phyloP scores from a whole-genome alignment of 768 basidiomycete genomes.

The Termitomyces sp. region DNA sequence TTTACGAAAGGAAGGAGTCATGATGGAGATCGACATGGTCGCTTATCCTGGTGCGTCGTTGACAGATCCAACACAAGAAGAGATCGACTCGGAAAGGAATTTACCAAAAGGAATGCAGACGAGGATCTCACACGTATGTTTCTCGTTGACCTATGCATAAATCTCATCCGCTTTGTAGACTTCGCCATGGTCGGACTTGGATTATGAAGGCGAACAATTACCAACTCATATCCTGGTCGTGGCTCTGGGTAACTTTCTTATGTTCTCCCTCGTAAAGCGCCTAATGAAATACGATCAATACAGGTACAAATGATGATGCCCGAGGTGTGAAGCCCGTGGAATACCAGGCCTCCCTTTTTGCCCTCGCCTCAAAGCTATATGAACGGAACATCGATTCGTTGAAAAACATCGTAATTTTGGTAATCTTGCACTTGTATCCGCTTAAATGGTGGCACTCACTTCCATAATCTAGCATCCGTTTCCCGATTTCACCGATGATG shows the following conservation, averaged over 20 bases:
- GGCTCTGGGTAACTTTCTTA: not conserved
- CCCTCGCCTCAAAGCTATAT: conserved; percentile 1
- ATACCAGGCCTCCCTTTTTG: not conserved
- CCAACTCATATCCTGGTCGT: not conserved
- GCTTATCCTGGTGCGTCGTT: conserved; percentile 1
- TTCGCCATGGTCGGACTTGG: not conserved
- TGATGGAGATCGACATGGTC: conserved; percentile 5
- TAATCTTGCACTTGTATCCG: not conserved
- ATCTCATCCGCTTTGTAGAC: not conserved
- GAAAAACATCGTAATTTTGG: conserved; percentile 1
- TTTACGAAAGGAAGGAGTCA: conserved; percentile 1
- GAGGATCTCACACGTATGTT: not conserved
- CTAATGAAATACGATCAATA: not conserved
- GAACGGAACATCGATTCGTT: not conserved
- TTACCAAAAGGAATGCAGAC: conserved; percentile 1
- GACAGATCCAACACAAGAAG: conserved; percentile 2
- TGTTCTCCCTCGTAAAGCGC: too few relatives aligned
- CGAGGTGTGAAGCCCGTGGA: not conserved
- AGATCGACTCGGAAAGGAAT: not conserved
- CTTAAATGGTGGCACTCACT: not conserved
- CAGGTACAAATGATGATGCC: conserved; percentile 7
- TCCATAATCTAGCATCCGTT: conserved; percentile 1
- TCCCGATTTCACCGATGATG: conserved; percentile 4
- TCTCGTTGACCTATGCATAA: not conserved
- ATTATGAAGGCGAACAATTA: not conserved